phyloP scores from a whole-genome alignment of 768 basidiomycete genomes.

The Boletus rubescentipes region DNA sequence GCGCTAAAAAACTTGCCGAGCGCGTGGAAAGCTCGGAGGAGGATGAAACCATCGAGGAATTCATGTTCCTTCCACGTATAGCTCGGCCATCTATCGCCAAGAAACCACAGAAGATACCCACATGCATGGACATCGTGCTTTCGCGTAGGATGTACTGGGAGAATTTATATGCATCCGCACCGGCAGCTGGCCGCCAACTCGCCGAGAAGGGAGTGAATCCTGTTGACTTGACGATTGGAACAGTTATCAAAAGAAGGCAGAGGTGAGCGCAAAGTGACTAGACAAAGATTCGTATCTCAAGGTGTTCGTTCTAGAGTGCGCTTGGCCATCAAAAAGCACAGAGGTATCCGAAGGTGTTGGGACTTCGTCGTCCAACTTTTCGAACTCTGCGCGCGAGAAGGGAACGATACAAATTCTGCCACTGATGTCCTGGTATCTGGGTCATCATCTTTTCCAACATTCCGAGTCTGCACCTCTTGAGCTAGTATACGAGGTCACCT shows the following conservation, averaged over 20 bases:
- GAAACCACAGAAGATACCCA: constrained; percentile 19
- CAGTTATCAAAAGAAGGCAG: constrained; percentile 9
- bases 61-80: neutral
- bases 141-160: constrained; percentile 13
- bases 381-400: constrained; percentile 15
- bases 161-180: neutral
- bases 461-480: constrained; percentile 10
- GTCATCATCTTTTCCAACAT: constrained; percentile 18
- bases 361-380: constrained; percentile 30
- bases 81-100: neutral
- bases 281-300: constrained; percentile 2
- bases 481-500: constrained; percentile 14
- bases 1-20: constrained; percentile 7
- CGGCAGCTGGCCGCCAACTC: constrained; percentile 7
- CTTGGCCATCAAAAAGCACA: neutral
- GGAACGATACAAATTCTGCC: constrained; percentile 14
- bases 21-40: constrained; percentile 24
- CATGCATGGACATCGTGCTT: constrained; percentile 15
- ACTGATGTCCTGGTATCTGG: constrained; percentile 29
- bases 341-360: constrained; percentile 18
- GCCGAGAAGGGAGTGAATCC: neutral
- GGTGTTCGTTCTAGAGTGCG: constrained; percentile 5
- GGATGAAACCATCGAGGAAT: constrained; percentile 23
- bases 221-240: constrained; percentile 4
- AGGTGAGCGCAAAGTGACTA: constrained; percentile 18